Evolutionary conservation across 176 grass and related monocot species (phyloP).

Genomic region (Hsuehochloa calcarea): DNA sequence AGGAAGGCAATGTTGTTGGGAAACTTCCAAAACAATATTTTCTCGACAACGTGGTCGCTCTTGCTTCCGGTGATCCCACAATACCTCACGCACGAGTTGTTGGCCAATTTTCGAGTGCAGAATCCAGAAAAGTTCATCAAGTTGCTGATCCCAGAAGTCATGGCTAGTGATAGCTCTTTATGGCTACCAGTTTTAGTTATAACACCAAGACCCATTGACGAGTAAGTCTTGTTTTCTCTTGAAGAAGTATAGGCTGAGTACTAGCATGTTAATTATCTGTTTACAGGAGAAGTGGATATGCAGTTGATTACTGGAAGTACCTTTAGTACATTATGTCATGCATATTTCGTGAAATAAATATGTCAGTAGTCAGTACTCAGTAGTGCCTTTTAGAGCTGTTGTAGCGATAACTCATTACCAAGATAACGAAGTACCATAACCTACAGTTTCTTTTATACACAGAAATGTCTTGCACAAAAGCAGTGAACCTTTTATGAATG

Average conservation of each 20-base stretch:
- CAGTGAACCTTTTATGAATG: background rate
- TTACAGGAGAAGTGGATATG: background rate
- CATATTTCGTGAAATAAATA: background rate
- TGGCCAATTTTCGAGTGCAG: conserved; percentile 70
- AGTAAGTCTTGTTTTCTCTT: conserved; percentile 29
- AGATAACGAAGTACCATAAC: background rate
- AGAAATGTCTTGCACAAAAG: background rate
- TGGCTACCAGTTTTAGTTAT: background rate
- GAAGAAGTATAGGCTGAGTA: background rate
- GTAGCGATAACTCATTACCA: background rate
- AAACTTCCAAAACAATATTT: conserved; percentile 79
- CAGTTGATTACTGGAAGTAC: background rate
- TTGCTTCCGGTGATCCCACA: conserved; percentile 65
- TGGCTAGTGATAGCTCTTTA: conserved; percentile 41
- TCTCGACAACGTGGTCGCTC: conserved; percentile 85
- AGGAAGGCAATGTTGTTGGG: conserved; percentile 92
- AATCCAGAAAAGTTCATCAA: conserved; percentile 80
- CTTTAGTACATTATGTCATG: background rate
- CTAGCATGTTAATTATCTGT: background rate
- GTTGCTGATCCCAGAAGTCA: conserved; percentile 91
- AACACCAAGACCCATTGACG: background rate
- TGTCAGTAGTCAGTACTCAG: background rate
- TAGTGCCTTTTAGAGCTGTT: background rate
- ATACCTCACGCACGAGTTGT: conserved; percentile 82
- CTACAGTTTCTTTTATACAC: background rate